These are phyloP conservation scores for Garcia nutans DNA, from an alignment of 345 rosid species.

Conservation along the genomic window DNA sequence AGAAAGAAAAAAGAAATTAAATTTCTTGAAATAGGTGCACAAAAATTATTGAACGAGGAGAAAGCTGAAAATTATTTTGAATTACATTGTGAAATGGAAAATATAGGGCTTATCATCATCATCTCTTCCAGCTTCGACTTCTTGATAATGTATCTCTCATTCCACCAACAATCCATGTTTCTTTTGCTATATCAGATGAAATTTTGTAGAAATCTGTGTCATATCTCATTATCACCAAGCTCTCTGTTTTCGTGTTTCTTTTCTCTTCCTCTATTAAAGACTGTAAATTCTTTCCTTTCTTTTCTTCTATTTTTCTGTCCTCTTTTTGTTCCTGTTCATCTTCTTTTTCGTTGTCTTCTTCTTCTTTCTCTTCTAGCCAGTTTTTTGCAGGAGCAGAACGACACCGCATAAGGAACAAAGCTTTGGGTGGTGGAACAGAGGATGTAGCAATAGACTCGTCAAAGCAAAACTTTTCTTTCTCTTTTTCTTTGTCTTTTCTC, in stretches of 20 bases:
- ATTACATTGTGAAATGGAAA: not conserved
- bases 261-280: conserved; percentile 65
- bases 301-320: conserved; percentile 10
- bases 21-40: not conserved
- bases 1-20: conserved; percentile 1
- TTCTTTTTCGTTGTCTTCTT: conserved; percentile 19
- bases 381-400: conserved; percentile 78
- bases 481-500: conserved; percentile 16
- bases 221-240: conserved; percentile 46
- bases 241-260: conserved; percentile 30
- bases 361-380: conserved; percentile 41
- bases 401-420: conserved; percentile 75
- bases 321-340: conserved; percentile 19
- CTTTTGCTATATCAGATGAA: conserved; percentile 67
- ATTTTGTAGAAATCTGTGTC: conserved; percentile 60
- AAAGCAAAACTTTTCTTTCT: conserved; percentile 9
- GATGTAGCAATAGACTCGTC: conserved; percentile 21
- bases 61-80: conserved; percentile 1
- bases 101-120: not conserved
- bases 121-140: conserved; percentile 79
- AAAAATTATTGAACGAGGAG: not conserved
- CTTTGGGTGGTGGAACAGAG: conserved; percentile 72
- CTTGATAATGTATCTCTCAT: conserved; percentile 52
- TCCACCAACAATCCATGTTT: conserved; percentile 84
- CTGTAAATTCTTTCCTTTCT: conserved; percentile 35